Conservation (phyloP, 1,284 basidiomycete species). For the Sanguinoderma infundibulare region DNA sequence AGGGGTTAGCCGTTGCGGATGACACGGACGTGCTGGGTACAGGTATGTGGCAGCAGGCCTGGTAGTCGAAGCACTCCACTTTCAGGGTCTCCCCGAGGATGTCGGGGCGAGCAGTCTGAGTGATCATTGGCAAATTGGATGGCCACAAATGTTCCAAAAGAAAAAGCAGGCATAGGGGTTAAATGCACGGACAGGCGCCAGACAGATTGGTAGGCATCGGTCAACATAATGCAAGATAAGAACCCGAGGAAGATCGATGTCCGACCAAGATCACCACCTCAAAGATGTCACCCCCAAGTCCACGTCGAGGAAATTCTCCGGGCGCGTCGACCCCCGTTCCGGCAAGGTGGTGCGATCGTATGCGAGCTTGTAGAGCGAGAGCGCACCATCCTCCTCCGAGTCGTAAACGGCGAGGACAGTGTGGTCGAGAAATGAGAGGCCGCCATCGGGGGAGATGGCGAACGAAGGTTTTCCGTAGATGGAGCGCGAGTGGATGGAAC, state of each 20-base stretch:
- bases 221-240: not conserved
- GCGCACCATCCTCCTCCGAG: not conserved
- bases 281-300: not conserved
- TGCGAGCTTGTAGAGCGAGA: slow-evolving; percentile 1
- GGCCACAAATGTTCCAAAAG: not conserved
- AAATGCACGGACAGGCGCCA: not conserved
- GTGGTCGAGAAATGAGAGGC: not conserved
- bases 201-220: not conserved
- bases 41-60: no score
- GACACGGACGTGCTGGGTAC: not conserved
- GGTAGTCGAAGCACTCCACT: not conserved
- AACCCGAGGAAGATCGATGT: not conserved
- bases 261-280: not conserved
- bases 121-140: not conserved
- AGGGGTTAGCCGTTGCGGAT: not conserved
- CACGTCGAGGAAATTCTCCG: not conserved
- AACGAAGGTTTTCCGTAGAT: not conserved
- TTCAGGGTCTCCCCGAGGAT: not conserved
- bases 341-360: not conserved
- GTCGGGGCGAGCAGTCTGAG: not conserved
- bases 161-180: not conserved
- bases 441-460: not conserved
- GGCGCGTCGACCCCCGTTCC: not conserved
- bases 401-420: slow-evolving; percentile 9
- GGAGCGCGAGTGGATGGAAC: slow-evolving; percentile 8